Conservation (phyloP, 257 asterid genomes). For the Scutellaria minor region DNA sequence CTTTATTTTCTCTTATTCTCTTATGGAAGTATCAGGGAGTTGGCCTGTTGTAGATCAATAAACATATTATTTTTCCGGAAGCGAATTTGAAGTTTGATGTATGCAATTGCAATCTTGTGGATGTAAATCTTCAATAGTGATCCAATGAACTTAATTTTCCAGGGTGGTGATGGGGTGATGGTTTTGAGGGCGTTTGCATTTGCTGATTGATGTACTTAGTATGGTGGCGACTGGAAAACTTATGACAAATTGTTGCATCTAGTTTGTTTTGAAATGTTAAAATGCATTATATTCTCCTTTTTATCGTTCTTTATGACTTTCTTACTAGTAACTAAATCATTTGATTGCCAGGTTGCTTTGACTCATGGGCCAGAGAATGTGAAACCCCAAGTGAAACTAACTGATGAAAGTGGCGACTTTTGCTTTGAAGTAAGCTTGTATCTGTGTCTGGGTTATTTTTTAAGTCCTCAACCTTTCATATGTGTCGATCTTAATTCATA, state of each 20-base stretch:
- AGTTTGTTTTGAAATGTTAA: constrained; percentile 23
- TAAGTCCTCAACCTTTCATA: not conserved
- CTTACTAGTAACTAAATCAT: constrained; percentile 31
- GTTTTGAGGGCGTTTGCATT: constrained; percentile 24
- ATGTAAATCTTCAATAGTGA: constrained; percentile 27
- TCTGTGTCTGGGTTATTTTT: constrained; percentile 28
- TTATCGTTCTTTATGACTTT: not conserved
- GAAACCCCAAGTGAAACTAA: constrained; percentile 81
- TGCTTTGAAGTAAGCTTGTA: constrained; percentile 81
- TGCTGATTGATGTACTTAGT: constrained; percentile 31
- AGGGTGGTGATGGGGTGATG: constrained; percentile 19
- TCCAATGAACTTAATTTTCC: not conserved
- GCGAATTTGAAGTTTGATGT: constrained; percentile 21
- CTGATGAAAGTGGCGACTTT: constrained; percentile 75
- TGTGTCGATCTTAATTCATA: constrained; percentile 2
- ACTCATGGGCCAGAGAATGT: constrained; percentile 94
- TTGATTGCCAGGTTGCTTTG: constrained; percentile 75
- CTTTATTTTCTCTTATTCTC: constrained; percentile 17
- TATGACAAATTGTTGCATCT: constrained; percentile 1
- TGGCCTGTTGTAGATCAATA: not conserved
- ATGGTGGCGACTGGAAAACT: constrained; percentile 27
- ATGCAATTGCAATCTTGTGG: constrained; percentile 1
- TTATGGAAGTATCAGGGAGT: constrained; percentile 20
- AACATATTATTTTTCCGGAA: constrained; percentile 9
- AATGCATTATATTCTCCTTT: constrained; percentile 11